Evolutionary conservation across 306 rosid species (phyloP), one percentile per base, ranked within the genome.

Genomic region (Herpetospermum pedunculosum): DNA sequence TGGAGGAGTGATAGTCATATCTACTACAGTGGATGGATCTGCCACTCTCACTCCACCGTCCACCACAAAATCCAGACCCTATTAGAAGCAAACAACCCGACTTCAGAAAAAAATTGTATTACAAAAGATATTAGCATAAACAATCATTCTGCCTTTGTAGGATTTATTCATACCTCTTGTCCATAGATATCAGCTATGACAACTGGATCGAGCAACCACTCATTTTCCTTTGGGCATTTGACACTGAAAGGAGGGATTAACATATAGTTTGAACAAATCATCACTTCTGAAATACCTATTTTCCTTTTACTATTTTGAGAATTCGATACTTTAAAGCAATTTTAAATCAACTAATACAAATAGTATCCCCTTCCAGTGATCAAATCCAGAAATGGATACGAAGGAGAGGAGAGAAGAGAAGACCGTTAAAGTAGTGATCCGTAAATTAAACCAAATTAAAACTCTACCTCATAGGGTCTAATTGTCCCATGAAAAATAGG

Each of bases 51-150:
- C 71, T 55, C 97, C 97, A 18, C 94, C 96, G 85, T 89, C 92
- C 62, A 93, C 87, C 76, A 93, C 92, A 80, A 93, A 91, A 89
- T 93, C 96, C 78, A 93, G 97, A 81, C 97, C 98, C 98, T 93
- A 67, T 55, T 47, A 78, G 77, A 32, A 55, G 41, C 34, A 58
- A 35, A 62, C 67, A 16, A 19, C 43, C 63, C 8, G 62, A 15
- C 18, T 52, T 43, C 23, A 41, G 23, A 18, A 53, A 59, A 6
- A 53, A n/a, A 10, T 14, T 29, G 50, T 3, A 30, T 30, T 2
- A 34, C 44, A 18, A 16, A 14, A 29, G 38, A 58, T 2, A 4
- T 64, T 64, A 59, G 72, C 72, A 67, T 41, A 40, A 13, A 14
- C 34, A 38, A 47, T 29, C 67, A 38, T 25, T 35, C 65, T 76